Conservation (phyloP, 2,329 filamentous ascomycete species). For the Scedosporium boydii region DNA sequence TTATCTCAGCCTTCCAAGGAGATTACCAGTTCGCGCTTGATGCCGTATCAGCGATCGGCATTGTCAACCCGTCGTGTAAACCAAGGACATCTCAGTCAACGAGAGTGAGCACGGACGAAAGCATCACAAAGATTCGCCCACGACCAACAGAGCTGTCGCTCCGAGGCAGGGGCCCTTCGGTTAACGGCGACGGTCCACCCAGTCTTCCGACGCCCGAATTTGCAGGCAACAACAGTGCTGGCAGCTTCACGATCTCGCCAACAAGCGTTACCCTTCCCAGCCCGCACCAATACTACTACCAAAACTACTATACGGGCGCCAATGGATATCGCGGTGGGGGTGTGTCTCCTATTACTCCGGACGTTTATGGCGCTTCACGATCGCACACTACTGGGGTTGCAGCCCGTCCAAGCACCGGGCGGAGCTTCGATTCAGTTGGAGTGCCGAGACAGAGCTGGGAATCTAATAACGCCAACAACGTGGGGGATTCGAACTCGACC, state of each 20-base stretch:
- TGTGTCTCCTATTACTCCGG: conserved; percentile 45
- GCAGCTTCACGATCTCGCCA: conserved; percentile 55
- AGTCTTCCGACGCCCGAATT: conserved; percentile 57
- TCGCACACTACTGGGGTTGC: conserved; percentile 32
- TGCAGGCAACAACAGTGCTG: conserved; percentile 53
- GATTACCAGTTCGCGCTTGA: conserved; percentile 73
- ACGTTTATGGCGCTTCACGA: conserved; percentile 38
- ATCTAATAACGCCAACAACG: conserved; percentile 29
- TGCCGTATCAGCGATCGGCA: conserved; percentile 59
- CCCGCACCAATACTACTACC: conserved; percentile 47
- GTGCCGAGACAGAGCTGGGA: conserved; percentile 43
- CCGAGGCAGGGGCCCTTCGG: conserved; percentile 49
- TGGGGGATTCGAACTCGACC: conserved; percentile 45
- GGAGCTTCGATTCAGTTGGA: conserved; percentile 47
- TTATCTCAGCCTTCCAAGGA: conserved; percentile 66
- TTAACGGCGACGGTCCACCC: conserved; percentile 54
- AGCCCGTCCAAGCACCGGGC: conserved; percentile 48
- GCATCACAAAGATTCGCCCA: conserved; percentile 35
- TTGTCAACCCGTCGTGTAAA: conserved; percentile 66
- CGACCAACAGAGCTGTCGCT: conserved; percentile 38
- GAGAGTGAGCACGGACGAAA: conserved; percentile 44
- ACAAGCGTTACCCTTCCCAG: conserved; percentile 34
- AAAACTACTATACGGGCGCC: conserved; percentile 38
- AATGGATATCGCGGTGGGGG: conserved; percentile 7
- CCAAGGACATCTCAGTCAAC: conserved; percentile 50